Percentiles rank a stretch among this genome's conserved stretches.
These are phyloP conservation scores for Penicillium samsonianum DNA, from an alignment of 495 filamentous ascomycete species.

Conservation along the genomic window DNA sequence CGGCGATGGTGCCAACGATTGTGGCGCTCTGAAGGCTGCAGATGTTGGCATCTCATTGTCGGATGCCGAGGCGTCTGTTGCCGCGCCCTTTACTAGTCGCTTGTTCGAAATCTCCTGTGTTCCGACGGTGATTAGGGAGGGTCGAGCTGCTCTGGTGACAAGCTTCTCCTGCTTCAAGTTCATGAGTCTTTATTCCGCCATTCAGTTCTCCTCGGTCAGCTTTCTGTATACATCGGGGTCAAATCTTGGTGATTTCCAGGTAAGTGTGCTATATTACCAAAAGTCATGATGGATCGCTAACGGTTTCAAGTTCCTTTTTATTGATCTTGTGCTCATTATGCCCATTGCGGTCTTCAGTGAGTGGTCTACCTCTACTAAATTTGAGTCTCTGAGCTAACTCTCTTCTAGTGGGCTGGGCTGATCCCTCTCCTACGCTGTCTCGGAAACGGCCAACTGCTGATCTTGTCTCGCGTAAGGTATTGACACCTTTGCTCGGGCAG, in stretches of 20 bases:
- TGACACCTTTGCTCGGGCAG: conserved; percentile 87
- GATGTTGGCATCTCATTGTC: conserved; percentile 99
- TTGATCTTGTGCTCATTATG: conserved; percentile 89
- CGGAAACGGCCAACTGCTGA: conserved; percentile 88
- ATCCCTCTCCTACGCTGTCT: conserved; percentile 73
- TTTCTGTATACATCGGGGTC: conserved; percentile 95
- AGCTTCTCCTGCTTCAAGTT: conserved; percentile 99
- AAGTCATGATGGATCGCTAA: conserved; percentile 21
- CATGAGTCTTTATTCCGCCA: conserved; percentile 98
- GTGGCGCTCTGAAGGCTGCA: conserved; percentile 94
- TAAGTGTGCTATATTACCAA: conserved; percentile 27
- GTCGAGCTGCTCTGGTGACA: conserved; percentile 89
- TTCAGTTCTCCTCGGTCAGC: conserved; percentile 98
- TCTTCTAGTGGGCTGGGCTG: conserved; percentile 84
- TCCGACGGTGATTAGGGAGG: conserved; percentile 91
- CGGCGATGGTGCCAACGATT: conserved; percentile 98
- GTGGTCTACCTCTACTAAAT: conserved; percentile 22
- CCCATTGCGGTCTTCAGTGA: conserved; percentile 95
- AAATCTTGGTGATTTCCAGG: conserved; percentile 96
- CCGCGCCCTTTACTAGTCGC: conserved; percentile 93
- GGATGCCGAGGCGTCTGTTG: conserved; percentile 96
- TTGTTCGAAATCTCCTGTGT: conserved; percentile 98
- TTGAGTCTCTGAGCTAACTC: conserved; percentile 3
- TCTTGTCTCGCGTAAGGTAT: conserved; percentile 89
- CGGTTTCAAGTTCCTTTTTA: conserved; percentile 73